Evolutionary conservation across 768 basidiomycete species (phyloP).

Genomic region (Trametes meyenii): DNA sequence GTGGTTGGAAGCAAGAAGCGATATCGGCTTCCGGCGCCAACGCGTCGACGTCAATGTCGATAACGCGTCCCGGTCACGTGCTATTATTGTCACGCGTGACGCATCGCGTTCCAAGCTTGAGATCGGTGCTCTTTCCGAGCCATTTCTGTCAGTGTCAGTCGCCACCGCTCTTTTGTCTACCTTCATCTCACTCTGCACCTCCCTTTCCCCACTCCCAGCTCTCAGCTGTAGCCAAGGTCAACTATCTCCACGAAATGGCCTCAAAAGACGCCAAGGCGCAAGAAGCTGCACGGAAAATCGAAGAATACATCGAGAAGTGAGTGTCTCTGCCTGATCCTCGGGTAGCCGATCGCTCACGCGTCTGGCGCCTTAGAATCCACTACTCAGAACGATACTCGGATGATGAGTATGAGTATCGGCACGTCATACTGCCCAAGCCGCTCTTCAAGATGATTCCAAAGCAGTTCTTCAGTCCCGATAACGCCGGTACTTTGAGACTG

Average conservation of each 20-base stretch:
- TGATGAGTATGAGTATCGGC: conserved; percentile 92
- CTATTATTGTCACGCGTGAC: conserved; percentile 14
- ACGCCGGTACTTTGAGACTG: conserved; percentile 79
- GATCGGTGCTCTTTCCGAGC: background rate
- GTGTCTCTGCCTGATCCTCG: conserved; percentile 22
- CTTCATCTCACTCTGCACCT: background rate
- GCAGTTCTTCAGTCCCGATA: conserved; percentile 70
- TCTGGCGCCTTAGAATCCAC: conserved; percentile 60
- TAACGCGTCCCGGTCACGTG: conserved; percentile 18
- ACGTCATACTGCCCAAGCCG: conserved; percentile 95
- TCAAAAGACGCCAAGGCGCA: conserved; percentile 28
- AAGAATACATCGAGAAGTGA: conserved; percentile 82
- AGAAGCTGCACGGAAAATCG: conserved; percentile 41
- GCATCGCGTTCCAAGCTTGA: conserved; percentile 11
- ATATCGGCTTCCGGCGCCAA: background rate
- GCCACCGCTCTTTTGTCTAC: conserved; percentile 11
- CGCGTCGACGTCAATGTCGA: background rate
- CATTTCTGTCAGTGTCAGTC: background rate
- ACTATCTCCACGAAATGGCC: conserved; percentile 3
- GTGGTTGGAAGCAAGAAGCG: background rate
- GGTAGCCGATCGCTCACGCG: conserved; percentile 18
- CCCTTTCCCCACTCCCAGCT: background rate
- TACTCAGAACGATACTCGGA: conserved; percentile 93
- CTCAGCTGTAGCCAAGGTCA: too few species aligned
- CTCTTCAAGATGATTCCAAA: conserved; percentile 94